These are phyloP conservation scores for Pilasporangium apinafurcum DNA, from an alignment of 352 stramenopile genomes.

Conservation along the genomic window DNA sequence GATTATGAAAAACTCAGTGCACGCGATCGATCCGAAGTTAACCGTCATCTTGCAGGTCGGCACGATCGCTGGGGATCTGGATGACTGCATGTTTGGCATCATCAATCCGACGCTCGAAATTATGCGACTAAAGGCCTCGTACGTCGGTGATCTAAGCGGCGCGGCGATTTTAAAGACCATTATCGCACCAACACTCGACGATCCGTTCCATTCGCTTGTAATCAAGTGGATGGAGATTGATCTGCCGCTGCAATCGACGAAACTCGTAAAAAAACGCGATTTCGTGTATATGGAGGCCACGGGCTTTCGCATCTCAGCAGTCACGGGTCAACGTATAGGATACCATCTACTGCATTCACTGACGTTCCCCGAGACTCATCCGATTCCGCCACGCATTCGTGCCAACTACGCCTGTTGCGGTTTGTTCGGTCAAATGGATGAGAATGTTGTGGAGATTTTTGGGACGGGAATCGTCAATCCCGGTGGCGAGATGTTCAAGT, in stretches of 20 bases:
- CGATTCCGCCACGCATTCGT: not conserved
- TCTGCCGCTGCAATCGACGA: not conserved
- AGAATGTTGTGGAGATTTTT: not conserved
- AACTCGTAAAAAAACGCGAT: slow-evolving; percentile 1
- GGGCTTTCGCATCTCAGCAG: slow-evolving; percentile 1
- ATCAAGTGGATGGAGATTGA: not conserved
- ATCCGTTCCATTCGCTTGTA: slow-evolving; percentile 1
- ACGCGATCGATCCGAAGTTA: not conserved
- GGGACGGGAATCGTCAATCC: not conserved
- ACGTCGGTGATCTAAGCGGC: not conserved
- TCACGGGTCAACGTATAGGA: slow-evolving; percentile 2
- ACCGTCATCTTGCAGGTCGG: slow-evolving; percentile 3
- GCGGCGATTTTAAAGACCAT: not conserved
- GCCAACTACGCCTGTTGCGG: slow-evolving; percentile 4
- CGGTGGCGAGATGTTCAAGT: not conserved
- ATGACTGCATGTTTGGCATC: slow-evolving; percentile 11
- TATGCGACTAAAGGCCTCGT: slow-evolving; percentile 3
- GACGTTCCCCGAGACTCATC: slow-evolving; percentile 5
- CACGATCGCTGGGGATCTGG: slow-evolving; percentile 1
- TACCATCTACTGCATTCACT: slow-evolving; percentile 11
- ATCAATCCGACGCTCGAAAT: not conserved
- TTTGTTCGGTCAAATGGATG: not conserved
- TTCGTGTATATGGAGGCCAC: slow-evolving; percentile 9
- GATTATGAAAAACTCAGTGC: not conserved
- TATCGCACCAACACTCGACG: not conserved